Conservation (phyloP, 2,329 filamentous ascomycete species). For the Cryphonectria radicalis region DNA sequence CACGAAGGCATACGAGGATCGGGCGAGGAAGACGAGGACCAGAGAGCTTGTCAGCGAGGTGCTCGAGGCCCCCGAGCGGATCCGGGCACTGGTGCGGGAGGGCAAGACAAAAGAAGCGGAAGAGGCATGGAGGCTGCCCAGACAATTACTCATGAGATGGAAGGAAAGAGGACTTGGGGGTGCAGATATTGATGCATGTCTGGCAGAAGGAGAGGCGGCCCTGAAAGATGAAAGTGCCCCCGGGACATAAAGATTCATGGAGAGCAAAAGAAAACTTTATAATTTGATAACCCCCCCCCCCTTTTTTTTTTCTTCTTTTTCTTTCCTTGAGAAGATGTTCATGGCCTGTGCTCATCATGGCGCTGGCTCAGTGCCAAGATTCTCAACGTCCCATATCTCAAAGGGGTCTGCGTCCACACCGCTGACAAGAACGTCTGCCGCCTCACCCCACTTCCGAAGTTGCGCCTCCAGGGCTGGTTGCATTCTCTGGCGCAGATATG, state of each 20-base stretch:
- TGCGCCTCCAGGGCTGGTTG: constrained; percentile 64
- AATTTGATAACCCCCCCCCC: constrained; percentile 20
- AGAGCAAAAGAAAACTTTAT: neutral
- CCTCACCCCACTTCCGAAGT: constrained; percentile 54
- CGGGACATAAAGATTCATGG: constrained; percentile 1
- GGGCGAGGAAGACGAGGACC: constrained; percentile 44
- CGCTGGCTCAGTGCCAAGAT: constrained; percentile 31
- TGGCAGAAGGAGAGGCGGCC: constrained; percentile 59
- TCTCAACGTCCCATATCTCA: constrained; percentile 65
- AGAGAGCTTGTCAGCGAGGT: constrained; percentile 66
- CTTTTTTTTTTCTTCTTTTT: neutral
- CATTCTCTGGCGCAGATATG: constrained; percentile 76
- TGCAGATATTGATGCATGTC: constrained; percentile 55
- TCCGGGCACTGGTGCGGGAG: constrained; percentile 61
- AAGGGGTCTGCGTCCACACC: constrained; percentile 86
- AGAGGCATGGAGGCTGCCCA: constrained; percentile 59
- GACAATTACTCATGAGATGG: constrained; percentile 57
- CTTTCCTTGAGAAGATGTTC: neutral
- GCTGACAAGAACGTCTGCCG: constrained; percentile 73
- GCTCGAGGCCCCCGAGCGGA: constrained; percentile 61
- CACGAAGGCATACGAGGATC: constrained; percentile 41
- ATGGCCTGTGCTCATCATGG: neutral
- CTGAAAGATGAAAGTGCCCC: constrained; percentile 37
- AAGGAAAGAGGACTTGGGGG: constrained; percentile 59
- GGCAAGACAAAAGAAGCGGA: constrained; percentile 66